Base-by-base conservation (phyloP, 257 asterid genomes). In the Hygrophila difformis region DNA sequence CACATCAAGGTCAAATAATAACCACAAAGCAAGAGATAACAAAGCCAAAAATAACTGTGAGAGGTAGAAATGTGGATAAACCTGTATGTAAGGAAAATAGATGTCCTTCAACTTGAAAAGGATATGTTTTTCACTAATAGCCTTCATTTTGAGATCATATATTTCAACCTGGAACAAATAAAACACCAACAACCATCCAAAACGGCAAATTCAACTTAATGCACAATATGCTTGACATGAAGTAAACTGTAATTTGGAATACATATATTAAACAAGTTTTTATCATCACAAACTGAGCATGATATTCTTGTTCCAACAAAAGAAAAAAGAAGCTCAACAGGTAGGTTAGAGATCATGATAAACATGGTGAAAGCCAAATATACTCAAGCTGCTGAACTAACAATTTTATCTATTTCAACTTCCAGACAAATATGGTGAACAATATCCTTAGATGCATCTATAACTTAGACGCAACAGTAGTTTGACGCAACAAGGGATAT, bases 41-140 rank as follows among this genome's bases (percentile, higher is more conserved):
- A 26, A 26, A 26, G 4, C 0, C 8, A 26, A 26, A 26, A 26
- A 8, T 26, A 8, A 26, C 8, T 26, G n/a, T n/a, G n/a, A 26
- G 31, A 26, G 31, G 8, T 26, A 26, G 4, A 8, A 26, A 26
- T 3, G 52, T 55, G 24, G 10, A 0, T 19, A 26, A 53, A 81
- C 95, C 95, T 85, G 93, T 59, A 85, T 74, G 59, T 81, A 85
- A 0, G 95, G 95, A 63, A 81, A 85, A 69, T 81, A 85, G 29
- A 85, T 78, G 63, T 81, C 95, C 63, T 85, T 78, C 62, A 85
- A 51, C 38, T 44, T 61, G 68, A 64, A 28, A 36, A 18, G 72
- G n/a, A 85, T 61, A 19, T 51, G 62, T 15, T 28, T 17, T 28
- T 68, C 7, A 39, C 49, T 62, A 51, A 35, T 3, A 18, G 8